Base-by-base conservation (phyloP, 495 filamentous ascomycete species). In the Aspergillus bertholletiae region DNA sequence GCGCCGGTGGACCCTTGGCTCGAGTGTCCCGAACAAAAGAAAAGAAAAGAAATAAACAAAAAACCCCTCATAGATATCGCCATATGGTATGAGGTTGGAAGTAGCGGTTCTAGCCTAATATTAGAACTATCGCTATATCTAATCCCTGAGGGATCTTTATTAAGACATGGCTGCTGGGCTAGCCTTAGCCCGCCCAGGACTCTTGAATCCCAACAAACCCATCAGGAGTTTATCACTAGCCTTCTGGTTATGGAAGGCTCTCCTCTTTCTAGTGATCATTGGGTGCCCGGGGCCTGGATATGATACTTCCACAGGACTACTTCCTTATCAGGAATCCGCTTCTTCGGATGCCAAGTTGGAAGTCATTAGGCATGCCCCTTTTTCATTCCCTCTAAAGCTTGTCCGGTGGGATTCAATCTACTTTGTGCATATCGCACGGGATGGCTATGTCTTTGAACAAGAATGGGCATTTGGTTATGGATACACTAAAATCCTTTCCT, bases 321-420 rank as follows among this genome's bases (percentile, higher is more conserved):
- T 90, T 23, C 64, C 75, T 44, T 55, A 60, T 55, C 61, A 63
- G 44, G 43, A 30, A 18, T 49, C 46, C 46, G 44, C 55, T 56
- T 15, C 53, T 17, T 30, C 53, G 27, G 40, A 56, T 49, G 46
- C 49, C 57, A 51, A 50, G 30, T 47, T 47, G 15, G 40, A 17
- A n/a, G 21, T 44, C 8, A 35, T 26, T 12, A 55, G 58, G 21
- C 34, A 55, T 20, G 41, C 48, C n/a, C 57, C 60, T 7, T 62
- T 71, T 6, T 57, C 67, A 0, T 61, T 61, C 23, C 51, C 71
- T 17, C 56, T 68, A 53, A 85, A 84, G 49, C 77, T 96, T 35
- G 84, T 85, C 0, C 80, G 93, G 70, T 98, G 94, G 94, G 94
- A 98, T 64, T 86, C 88, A 32, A 85, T 98, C 49, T 97, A 96